phyloP scores from a whole-genome alignment of 2,329 filamentous ascomycete genomes.

The Lecanosticta acicola region DNA sequence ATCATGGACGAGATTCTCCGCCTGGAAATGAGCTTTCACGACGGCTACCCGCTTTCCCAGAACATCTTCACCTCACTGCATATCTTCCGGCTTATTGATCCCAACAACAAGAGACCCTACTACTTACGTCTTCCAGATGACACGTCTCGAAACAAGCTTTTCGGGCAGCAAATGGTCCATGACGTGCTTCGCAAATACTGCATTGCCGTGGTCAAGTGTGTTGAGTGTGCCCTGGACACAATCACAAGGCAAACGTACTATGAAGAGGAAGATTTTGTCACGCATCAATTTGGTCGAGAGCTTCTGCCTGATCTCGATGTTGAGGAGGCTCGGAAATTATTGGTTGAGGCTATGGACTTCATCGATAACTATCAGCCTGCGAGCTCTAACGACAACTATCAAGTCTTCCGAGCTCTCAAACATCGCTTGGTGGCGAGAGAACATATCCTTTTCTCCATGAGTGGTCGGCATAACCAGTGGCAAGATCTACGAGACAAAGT shows the following conservation, averaged over 20 bases:
- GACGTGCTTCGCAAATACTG: constrained; percentile 78
- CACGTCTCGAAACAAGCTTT: neutral
- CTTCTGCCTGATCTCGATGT: constrained; percentile 62
- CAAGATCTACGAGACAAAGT: neutral
- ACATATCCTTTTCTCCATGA: constrained; percentile 49
- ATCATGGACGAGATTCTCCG: constrained; percentile 91
- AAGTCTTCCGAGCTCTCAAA: too few species aligned
- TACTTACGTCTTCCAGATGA: constrained; percentile 35
- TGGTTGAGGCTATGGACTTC: constrained; percentile 52
- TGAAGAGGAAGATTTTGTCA: constrained; percentile 97
- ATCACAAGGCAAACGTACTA: constrained; percentile 84
- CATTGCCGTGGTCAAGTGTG: constrained; percentile 75
- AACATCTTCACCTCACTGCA: constrained; percentile 91
- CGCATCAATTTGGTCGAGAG: constrained; percentile 78
- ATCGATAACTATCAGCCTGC: constrained; percentile 31
- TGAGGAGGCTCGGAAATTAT: constrained; percentile 49
- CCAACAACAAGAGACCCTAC: constrained; percentile 40
- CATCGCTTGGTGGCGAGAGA: constrained; percentile 61
- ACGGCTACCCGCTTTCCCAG: constrained; percentile 91
- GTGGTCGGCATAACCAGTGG: neutral
- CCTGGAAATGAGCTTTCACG: constrained; percentile 95
- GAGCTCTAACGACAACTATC: too few species aligned
- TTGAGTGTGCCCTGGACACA: constrained; percentile 68
- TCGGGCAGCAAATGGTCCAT: constrained; percentile 44
- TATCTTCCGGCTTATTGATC: constrained; percentile 74